These are phyloP conservation scores for Xylariales sp. DNA, from an alignment of 2,329 filamentous ascomycete genomes.

Conservation along the genomic window DNA sequence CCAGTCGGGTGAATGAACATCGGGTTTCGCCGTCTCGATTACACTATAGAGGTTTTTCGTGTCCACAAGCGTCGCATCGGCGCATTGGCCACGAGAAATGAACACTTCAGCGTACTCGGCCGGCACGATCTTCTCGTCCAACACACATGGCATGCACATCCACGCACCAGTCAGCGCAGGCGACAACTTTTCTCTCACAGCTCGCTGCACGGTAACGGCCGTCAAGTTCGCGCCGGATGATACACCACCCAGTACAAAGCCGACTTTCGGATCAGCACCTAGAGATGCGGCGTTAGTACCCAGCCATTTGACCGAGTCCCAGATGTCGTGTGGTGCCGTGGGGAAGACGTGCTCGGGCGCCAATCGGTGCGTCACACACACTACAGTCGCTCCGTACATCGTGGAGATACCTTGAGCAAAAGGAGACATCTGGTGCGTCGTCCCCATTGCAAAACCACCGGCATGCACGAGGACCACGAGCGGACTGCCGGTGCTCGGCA, in stretches of 20 bases:
- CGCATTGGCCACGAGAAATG: neutral
- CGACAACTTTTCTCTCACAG: neutral
- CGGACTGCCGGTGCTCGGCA: too few relatives aligned
- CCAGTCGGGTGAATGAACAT: neutral
- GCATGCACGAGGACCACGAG: neutral
- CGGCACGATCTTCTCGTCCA: neutral
- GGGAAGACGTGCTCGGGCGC: neutral
- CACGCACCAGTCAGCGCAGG: neutral
- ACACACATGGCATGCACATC: neutral
- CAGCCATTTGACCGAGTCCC: neutral
- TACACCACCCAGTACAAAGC: neutral
- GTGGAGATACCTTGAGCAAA: neutral
- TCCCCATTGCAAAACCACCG: neutral
- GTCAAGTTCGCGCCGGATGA: neutral
- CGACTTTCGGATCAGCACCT: neutral
- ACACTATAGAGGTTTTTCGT: neutral
- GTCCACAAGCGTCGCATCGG: neutral
- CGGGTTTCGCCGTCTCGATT: neutral
- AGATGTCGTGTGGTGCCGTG: neutral
- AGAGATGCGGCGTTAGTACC: neutral
- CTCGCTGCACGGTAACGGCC: neutral
- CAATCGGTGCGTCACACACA: neutral
- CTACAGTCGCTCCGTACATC: neutral
- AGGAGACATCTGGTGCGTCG: neutral
- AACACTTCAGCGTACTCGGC: neutral